phyloP scores from a whole-genome alignment of 2,329 filamentous ascomycete genomes.

The Pseudonectria buxi region DNA sequence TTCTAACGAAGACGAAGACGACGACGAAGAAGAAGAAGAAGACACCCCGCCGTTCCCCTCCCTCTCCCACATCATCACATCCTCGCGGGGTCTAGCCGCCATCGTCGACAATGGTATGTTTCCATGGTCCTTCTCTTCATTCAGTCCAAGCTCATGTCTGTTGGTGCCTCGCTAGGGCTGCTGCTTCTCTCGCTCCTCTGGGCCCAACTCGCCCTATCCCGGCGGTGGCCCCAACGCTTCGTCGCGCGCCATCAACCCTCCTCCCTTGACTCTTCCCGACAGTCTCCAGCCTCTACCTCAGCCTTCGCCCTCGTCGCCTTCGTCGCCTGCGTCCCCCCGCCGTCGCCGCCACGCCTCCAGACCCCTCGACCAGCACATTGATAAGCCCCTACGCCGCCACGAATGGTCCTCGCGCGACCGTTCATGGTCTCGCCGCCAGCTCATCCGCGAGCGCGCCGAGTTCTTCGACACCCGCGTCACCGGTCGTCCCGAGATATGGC shows the following conservation, averaged over 20 bases:
- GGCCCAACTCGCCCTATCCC: constrained; percentile 48
- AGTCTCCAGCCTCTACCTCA: constrained; percentile 12
- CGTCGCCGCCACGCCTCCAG: constrained; percentile 30
- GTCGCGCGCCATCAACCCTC: constrained; percentile 46
- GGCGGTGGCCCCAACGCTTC: constrained; percentile 43
- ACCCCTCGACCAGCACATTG: constrained; percentile 58
- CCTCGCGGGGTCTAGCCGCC: neutral
- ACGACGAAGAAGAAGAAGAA: no score
- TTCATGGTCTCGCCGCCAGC: constrained; percentile 61
- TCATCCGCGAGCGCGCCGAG: constrained; percentile 66
- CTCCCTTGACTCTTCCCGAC: constrained; percentile 27
- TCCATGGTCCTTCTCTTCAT: neutral
- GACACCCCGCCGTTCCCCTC: no score
- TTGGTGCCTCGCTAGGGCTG: constrained; percentile 40
- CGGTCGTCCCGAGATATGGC: constrained; percentile 73
- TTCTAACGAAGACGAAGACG: no score
- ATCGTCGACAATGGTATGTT: neutral
- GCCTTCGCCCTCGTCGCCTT: constrained; percentile 10
- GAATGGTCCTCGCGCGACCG: constrained; percentile 58
- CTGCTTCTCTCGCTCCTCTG: constrained; percentile 48
- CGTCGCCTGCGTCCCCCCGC: constrained; percentile 17
- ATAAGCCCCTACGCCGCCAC: constrained; percentile 60
- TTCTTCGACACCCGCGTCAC: constrained; percentile 90
- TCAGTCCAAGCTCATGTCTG: constrained; percentile 11
- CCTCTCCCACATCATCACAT: no score